These are phyloP conservation scores for Cunninghamia lanceolata DNA, from an alignment of 75 land plant genomes.

Conservation along the genomic window DNA sequence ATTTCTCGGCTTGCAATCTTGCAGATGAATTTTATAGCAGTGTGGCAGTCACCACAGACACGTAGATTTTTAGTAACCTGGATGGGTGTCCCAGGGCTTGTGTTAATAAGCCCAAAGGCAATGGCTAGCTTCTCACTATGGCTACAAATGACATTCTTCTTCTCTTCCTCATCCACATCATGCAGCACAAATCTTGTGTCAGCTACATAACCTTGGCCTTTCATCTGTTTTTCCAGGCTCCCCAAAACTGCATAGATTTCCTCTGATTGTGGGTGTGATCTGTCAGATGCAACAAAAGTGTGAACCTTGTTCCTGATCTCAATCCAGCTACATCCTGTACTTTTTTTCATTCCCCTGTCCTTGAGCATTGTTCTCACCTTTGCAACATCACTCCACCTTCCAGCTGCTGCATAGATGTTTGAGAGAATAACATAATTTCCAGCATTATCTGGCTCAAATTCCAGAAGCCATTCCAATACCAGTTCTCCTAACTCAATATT, in stretches of 20 bases:
- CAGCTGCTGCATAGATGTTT: slow-evolving; percentile 4
- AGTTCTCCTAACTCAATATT: slow-evolving; percentile 1
- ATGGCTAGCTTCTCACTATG: slow-evolving; percentile 13
- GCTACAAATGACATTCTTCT: not conserved
- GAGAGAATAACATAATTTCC: slow-evolving; percentile 3
- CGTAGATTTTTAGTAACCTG: not conserved
- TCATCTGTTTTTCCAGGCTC: not conserved
- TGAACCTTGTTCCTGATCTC: slow-evolving; percentile 15
- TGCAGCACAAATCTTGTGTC: slow-evolving; percentile 13
- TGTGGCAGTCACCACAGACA: slow-evolving; percentile 3
- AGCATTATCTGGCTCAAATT: slow-evolving; percentile 1
- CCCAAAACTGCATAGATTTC: slow-evolving; percentile 12
- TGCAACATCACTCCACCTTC: slow-evolving; percentile 1
- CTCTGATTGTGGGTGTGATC: slow-evolving; percentile 12
- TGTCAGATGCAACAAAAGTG: slow-evolving; percentile 16
- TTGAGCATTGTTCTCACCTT: slow-evolving; percentile 3
- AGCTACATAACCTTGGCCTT: not conserved
- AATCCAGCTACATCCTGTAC: slow-evolving; percentile 19
- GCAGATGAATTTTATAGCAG: slow-evolving; percentile 3
- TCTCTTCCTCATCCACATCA: not conserved
- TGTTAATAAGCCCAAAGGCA: slow-evolving; percentile 10
- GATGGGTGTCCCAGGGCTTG: slow-evolving; percentile 6
- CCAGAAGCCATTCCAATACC: not conserved
- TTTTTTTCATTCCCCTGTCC: slow-evolving; percentile 10
- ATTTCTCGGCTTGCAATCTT: not conserved